A percentile compares a stretch with the other conserved stretches of the same genome.
Evolutionary conservation across 768 basidiomycete genomes (phyloP).

Genomic region (Leucocoprinus birnbaumii): DNA sequence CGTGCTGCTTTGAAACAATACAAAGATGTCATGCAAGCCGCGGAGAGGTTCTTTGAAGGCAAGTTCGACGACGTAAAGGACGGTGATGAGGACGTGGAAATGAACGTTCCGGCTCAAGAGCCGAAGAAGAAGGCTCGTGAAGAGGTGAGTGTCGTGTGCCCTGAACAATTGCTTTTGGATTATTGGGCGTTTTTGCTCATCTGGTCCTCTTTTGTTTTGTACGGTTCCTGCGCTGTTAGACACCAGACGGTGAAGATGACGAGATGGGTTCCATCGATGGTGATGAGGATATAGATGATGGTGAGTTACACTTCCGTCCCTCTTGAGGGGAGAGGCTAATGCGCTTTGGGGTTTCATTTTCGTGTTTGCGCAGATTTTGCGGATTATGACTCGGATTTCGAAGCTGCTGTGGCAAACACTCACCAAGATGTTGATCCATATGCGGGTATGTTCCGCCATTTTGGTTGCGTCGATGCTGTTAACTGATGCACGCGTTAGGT

Average conservation of each 20-base stretch:
- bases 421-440: slow-evolving; percentile 80
- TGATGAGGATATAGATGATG: slow-evolving; percentile 53
- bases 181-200: background rate
- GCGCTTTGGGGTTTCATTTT: background rate
- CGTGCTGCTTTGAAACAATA: slow-evolving; percentile 76
- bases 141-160: slow-evolving; percentile 7
- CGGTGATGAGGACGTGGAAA: slow-evolving; percentile 51
- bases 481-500: slow-evolving; percentile 43
- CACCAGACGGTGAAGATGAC: slow-evolving; percentile 55
- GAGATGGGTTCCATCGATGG: slow-evolving; percentile 45
- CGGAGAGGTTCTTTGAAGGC: slow-evolving; percentile 82
- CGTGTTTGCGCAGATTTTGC: slow-evolving; percentile 52
- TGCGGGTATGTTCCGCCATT: slow-evolving; percentile 52
- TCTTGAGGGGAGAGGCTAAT: background rate
- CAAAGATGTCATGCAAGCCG: slow-evolving; percentile 91
- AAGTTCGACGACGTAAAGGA: slow-evolving; percentile 75
- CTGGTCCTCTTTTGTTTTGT: slow-evolving; percentile 22
- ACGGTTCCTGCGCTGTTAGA: slow-evolving; percentile 34
- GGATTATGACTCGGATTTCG: slow-evolving; percentile 84
- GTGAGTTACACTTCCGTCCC: slow-evolving; percentile 16
- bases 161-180: background rate
- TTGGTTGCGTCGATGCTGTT: slow-evolving; percentile 4
- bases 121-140: slow-evolving; percentile 18
- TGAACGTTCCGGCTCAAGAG: slow-evolving; percentile 26
- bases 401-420: slow-evolving; percentile 36